Base-by-base conservation (phyloP, 192 early-diverging fungal genomes). In the Chytriomyces hyalinus region DNA sequence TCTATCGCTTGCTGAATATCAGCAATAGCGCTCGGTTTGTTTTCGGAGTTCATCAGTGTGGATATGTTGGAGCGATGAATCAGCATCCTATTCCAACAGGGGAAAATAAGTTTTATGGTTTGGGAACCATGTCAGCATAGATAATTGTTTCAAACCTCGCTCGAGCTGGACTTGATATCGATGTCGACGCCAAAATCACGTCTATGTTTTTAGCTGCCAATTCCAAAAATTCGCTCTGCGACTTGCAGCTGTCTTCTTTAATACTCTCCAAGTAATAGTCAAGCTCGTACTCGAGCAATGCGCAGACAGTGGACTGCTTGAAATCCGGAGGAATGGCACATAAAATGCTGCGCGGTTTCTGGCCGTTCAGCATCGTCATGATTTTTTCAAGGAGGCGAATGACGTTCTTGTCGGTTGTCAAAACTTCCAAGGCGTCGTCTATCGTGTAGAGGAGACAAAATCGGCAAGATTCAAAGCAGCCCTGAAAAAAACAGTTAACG, bases 231-330 rank as follows among this genome's bases (percentile, higher is more conserved):
- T 36, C 36, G 36, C 36, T 36, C 36, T 36, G 36, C 36, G 36
- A 36, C 36, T 36, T 36, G 36, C 36, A 36, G 36, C 36, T 36
- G 9, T 86, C 82, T 64, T 84, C 83, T 5, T 76, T 49, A 7
- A 80, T 70, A 28, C 76, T 50, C 26, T 62, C 24, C 0, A 73
- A 28, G 8, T 79, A 66, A 60, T 79, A 70, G 24, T 71, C 28
- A 70, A 64, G 78, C 20, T 74, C 24, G 15, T 26, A 28, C 44
- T 61, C 17, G 6, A 73, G 65, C 24, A 71, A 17, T 7, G 28
- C 61, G 13, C 5, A 50, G 48, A 76, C 36, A 36, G 36, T 36
- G 36, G 36, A 36, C 1, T 36, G 36, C 0, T 36, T 36, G 36
- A 36, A 36, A 36, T 36, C 36, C 36, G 36, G 36, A 36, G 36